Percentiles rank a stretch among this genome's conserved stretches.
phyloP scores from a whole-genome alignment of 495 filamentous ascomycete species.

The Apodospora peruviana region DNA sequence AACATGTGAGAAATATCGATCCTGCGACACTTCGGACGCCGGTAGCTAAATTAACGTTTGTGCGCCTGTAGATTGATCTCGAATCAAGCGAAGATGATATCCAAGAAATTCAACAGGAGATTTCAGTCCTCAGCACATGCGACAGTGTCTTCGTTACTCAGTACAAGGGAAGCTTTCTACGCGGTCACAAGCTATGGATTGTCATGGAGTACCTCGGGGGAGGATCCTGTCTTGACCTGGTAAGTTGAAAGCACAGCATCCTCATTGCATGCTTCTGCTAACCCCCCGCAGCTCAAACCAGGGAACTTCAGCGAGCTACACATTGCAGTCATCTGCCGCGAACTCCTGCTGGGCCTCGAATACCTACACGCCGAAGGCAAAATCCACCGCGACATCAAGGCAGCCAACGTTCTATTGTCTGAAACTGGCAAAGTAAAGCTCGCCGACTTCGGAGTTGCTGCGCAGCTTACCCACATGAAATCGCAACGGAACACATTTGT shows the following conservation, averaged over 20 bases:
- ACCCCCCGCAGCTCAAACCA: constrained; percentile 70
- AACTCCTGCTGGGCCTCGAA: constrained; percentile 83
- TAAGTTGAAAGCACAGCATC: constrained; percentile 28
- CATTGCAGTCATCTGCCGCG: constrained; percentile 89
- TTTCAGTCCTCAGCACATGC: constrained; percentile 90
- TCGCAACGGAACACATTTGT: constrained; percentile 97
- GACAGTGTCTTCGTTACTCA: constrained; percentile 89
- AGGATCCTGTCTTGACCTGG: constrained; percentile 88
- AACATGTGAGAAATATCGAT: constrained; percentile 57
- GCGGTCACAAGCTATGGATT: constrained; percentile 96
- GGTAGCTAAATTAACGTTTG: constrained; percentile 4
- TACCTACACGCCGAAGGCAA: constrained; percentile 94
- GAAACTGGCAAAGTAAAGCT: constrained; percentile 91
- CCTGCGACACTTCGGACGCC: background rate
- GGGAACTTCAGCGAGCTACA: constrained; percentile 84
- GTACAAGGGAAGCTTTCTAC: constrained; percentile 91
- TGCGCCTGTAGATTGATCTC: constrained; percentile 73
- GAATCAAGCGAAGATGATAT: constrained; percentile 98
- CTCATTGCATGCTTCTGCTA: constrained; percentile 5
- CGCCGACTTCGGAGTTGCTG: constrained; percentile 96
- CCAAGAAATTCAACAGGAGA: constrained; percentile 95
- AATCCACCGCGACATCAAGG: constrained; percentile 96
- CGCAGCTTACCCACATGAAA: constrained; percentile 95
- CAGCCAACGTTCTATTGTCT: constrained; percentile 84
- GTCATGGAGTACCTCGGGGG: constrained; percentile 97